A percentile compares a stretch with the other conserved stretches of the same genome.
phyloP scores from a whole-genome alignment of 2,329 filamentous ascomycete species.

The Fusarium falciforme region DNA sequence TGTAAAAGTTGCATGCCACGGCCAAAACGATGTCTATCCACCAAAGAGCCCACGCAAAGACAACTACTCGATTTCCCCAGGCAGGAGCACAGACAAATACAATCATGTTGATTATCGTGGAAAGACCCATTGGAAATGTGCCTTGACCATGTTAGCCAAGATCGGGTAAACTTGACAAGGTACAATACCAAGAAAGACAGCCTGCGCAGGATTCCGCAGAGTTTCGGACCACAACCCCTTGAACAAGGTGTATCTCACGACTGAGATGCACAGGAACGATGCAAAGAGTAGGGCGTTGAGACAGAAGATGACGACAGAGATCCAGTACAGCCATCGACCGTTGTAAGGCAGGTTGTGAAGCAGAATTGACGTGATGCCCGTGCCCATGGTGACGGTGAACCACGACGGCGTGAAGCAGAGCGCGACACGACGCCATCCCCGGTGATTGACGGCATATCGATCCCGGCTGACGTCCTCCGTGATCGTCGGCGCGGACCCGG shows the following conservation, averaged over 20 bases:
- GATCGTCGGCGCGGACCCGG: background rate
- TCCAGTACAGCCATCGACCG: constrained; percentile 63
- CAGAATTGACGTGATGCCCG: constrained; percentile 70
- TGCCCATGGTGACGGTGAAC: constrained; percentile 69
- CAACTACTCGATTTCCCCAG: constrained; percentile 65
- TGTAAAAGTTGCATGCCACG: constrained; percentile 57
- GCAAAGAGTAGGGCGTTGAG: constrained; percentile 67
- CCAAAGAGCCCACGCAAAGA: constrained; percentile 65
- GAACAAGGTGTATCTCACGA: constrained; percentile 69
- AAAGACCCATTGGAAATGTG: constrained; percentile 72
- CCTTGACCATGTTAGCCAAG: constrained; percentile 52
- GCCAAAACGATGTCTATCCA: constrained; percentile 62
- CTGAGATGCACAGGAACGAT: constrained; percentile 60
- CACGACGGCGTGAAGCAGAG: constrained; percentile 28
- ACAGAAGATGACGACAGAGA: constrained; percentile 66
- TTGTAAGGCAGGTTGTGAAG: constrained; percentile 69
- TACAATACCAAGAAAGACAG: constrained; percentile 42
- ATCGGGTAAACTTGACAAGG: background rate
- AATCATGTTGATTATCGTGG: constrained; percentile 71
- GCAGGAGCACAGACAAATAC: constrained; percentile 65
- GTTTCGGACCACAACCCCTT: constrained; percentile 70
- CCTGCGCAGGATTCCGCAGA: constrained; percentile 71
- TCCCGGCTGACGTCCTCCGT: background rate
- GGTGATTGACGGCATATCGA: background rate
- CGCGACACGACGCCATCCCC: constrained; percentile 29